Evolutionary conservation across 2,329 filamentous ascomycete species (phyloP), one percentile per base, ranked within the genome.

Genomic region (Trichophyton verrucosum): DNA sequence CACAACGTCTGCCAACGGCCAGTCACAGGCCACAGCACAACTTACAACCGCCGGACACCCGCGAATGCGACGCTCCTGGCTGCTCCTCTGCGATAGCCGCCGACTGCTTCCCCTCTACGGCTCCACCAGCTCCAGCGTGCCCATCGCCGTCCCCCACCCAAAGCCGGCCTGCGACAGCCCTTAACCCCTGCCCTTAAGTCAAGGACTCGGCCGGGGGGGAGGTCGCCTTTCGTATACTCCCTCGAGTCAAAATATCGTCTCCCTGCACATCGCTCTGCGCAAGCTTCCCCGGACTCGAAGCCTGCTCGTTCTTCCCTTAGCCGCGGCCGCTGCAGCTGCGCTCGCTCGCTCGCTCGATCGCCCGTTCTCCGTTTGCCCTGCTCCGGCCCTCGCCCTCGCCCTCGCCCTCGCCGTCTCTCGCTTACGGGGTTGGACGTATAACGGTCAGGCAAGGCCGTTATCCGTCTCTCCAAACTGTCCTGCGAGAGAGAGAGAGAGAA

Each of bases 41-140:
- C 20, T 2, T 20, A 20, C 20, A 20, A 20, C 20, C 33, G 33
- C 9, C 33, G 7, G 4, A 7, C 40, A 44, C n/a, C 24, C 11
- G 47, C 17, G 49, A 55, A 36, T 55, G 49, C 49, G 27, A 55
- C 36, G 49, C 9, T 55, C 30, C 49, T 27, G 24, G 49, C 49
- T 33, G 30, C 49, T n/a, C 9, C 49, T 55, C 49, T 55, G 49
- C 49, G 49, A 55, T 36, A 27, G 4, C 17, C 27, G 49, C 36
- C 17, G 49, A 55, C 49, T 55, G 24, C 49, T 36, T 33, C 49
- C 49, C 49, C 49, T 36, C 49, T n/a, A 55, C 49, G 49, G 49
- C 24, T 55, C 49, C 49, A 55, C 49, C 49, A 33, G 11, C 17
- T 53, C 49, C 33, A 55, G 49, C 33, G 49, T 55, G 49, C 24